A percentile compares a stretch with the other conserved stretches of the same genome.
phyloP scores from a whole-genome alignment of 306 rosid species.

The Gynostemma pentaphyllum region DNA sequence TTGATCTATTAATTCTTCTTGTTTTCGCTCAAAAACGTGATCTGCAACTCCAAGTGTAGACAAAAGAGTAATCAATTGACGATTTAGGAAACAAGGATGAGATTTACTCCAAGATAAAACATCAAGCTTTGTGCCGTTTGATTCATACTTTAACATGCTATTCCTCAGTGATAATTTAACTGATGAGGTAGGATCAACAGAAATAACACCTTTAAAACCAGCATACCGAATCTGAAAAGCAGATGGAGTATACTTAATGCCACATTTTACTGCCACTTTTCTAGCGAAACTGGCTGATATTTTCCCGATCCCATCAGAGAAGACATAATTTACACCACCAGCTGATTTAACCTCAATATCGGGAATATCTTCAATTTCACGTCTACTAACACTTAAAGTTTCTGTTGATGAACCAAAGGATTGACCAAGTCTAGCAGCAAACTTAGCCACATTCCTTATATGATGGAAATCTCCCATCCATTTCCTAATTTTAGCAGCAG shows the following conservation, averaged over 20 bases:
- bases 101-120: slow-evolving; percentile 57
- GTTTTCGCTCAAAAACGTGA: slow-evolving; percentile 47
- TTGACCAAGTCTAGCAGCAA: slow-evolving; percentile 88
- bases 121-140: slow-evolving; percentile 45
- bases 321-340: slow-evolving; percentile 25
- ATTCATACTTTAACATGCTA: slow-evolving; percentile 70
- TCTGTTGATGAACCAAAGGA: slow-evolving; percentile 90
- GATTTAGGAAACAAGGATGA: slow-evolving; percentile 66
- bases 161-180: slow-evolving; percentile 55
- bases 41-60: slow-evolving; percentile 68
- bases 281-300: slow-evolving; percentile 54
- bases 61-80: slow-evolving; percentile 66
- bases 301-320: slow-evolving; percentile 93
- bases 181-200: slow-evolving; percentile 59
- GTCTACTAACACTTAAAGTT: slow-evolving; percentile 32
- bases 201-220: slow-evolving; percentile 88
- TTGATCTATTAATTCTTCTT: slow-evolving; percentile 42
- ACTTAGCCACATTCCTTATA: slow-evolving; percentile 80
- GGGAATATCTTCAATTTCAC: slow-evolving; percentile 46
- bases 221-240: slow-evolving; percentile 88
- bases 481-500: slow-evolving; percentile 39
- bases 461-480: slow-evolving; percentile 61
- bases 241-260: slow-evolving; percentile 36
- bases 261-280: slow-evolving; percentile 60
- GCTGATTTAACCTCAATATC: slow-evolving; percentile 22